Percentiles rank a stretch among this genome's conserved stretches.
Conservation (phyloP, 352 stramenopile species). For the Phytophthora pluvialis region DNA sequence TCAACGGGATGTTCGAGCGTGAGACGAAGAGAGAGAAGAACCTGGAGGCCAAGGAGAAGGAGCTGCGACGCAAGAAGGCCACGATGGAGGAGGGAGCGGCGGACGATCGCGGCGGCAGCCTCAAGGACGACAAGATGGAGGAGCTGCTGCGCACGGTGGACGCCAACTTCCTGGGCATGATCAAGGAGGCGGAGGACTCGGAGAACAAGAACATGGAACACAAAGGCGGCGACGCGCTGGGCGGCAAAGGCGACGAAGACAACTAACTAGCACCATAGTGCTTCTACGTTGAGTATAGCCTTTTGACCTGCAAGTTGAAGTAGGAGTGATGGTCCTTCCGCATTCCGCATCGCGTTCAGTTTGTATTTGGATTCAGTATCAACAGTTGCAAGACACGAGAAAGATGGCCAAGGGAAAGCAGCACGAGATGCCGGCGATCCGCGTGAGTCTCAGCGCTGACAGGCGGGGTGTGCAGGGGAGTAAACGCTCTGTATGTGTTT, state of each 20-base stretch:
- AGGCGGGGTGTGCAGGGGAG: background rate
- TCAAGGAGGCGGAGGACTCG: constrained; percentile 95
- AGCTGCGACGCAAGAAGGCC: constrained; percentile 86
- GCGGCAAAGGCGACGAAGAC: constrained; percentile 44
- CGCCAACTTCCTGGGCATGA: constrained; percentile 95
- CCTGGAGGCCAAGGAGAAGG: constrained; percentile 90
- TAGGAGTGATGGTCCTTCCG: constrained; percentile 50
- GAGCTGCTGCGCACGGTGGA: constrained; percentile 93
- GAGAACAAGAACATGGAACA: constrained; percentile 91
- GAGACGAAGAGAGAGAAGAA: constrained; percentile 98
- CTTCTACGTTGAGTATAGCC: background rate
- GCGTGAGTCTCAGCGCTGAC: constrained; percentile 9
- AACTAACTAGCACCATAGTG: constrained; percentile 14
- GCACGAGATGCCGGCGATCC: constrained; percentile 25
- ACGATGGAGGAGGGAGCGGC: constrained; percentile 83
- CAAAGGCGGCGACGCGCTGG: constrained; percentile 53
- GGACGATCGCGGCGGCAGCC: constrained; percentile 58
- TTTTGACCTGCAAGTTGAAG: constrained; percentile 43
- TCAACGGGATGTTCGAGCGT: constrained; percentile 96
- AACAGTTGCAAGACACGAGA: constrained; percentile 18
- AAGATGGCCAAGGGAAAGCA: constrained; percentile 40
- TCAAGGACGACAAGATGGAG: constrained; percentile 95
- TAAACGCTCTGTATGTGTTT: background rate
- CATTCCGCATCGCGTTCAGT: constrained; percentile 18
- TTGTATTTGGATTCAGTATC: constrained; percentile 27